Evolutionary conservation across 164 flowering plant genomes (phyloP).

Genomic region (Amborella trichopoda): DNA sequence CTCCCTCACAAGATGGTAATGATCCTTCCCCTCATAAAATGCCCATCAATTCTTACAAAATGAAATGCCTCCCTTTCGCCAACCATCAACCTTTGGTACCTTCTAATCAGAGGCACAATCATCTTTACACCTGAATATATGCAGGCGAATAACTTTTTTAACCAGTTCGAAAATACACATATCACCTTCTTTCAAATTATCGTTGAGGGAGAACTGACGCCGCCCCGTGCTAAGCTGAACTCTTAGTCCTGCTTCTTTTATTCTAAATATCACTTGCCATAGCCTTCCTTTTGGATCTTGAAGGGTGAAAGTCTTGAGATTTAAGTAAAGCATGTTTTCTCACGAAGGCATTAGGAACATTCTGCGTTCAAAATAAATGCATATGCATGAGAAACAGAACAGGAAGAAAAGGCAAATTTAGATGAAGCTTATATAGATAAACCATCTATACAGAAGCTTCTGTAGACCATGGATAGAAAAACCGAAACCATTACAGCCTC

Average conservation of each 20-base stretch:
- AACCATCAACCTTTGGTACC: neutral
- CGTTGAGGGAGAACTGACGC: neutral
- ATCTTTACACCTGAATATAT: constrained; percentile 1
- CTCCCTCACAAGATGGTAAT: too few relatives aligned
- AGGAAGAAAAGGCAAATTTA: too few relatives aligned
- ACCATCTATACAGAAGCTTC: too few relatives aligned
- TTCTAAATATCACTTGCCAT: neutral
- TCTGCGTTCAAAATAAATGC: neutral
- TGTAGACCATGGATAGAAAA: too few relatives aligned
- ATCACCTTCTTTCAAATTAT: constrained; percentile 3
- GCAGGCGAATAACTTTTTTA: constrained; percentile 1
- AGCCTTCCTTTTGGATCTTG: neutral
- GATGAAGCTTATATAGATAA: too few relatives aligned
- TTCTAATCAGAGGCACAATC: neutral
- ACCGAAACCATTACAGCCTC: too few relatives aligned
- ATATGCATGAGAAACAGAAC: too few relatives aligned
- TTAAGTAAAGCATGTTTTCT: neutral
- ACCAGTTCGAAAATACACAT: constrained; percentile 2
- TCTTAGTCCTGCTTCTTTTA: too few relatives aligned
- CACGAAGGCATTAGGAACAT: neutral
- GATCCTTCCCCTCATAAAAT: too few relatives aligned
- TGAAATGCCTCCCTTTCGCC: neutral
- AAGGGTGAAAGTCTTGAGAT: neutral
- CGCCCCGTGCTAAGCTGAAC: neutral
- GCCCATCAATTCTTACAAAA: neutral